A percentile compares a stretch with the other conserved stretches of the same genome.
Conservation (phyloP, 768 basidiomycete species). For the Lentinula sp. region DNA sequence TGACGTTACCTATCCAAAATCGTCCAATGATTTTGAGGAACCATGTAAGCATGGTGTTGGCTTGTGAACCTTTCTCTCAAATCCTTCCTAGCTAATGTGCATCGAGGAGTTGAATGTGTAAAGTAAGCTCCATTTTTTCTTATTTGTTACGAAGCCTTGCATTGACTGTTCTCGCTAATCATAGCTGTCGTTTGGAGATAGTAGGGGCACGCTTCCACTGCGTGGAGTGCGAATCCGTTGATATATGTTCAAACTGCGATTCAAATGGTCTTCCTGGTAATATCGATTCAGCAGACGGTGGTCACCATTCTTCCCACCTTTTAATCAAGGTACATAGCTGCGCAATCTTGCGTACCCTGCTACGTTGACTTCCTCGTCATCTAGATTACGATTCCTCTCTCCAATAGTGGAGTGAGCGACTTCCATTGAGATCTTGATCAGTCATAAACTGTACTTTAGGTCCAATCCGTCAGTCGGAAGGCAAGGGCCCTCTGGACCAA, state of each 20-base stretch:
- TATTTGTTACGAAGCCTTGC: not conserved
- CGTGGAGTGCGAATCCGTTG: conserved; percentile 77
- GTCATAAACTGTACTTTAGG: conserved; percentile 17
- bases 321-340: conserved; percentile 73
- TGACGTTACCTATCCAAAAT: conserved; percentile 22
- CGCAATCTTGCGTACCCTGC: not conserved
- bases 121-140: conserved; percentile 51
- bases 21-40: conserved; percentile 45
- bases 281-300: conserved; percentile 68
- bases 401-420: conserved; percentile 55
- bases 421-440: not conserved
- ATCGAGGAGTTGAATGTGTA: conserved; percentile 78
- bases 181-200: conserved; percentile 83
- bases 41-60: conserved; percentile 41
- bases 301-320: conserved; percentile 82
- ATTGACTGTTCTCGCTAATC: not conserved
- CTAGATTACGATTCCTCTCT: conserved; percentile 86
- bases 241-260: conserved; percentile 86
- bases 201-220: conserved; percentile 92
- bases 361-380: not conserved
- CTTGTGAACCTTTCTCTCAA: not conserved
- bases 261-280: conserved; percentile 82
- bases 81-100: conserved; percentile 51
- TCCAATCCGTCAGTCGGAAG: conserved; percentile 65
- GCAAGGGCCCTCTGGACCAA: conserved; percentile 75